phyloP scores from a whole-genome alignment of 2,329 filamentous ascomycete genomes.

The Trichoderma sp. region DNA sequence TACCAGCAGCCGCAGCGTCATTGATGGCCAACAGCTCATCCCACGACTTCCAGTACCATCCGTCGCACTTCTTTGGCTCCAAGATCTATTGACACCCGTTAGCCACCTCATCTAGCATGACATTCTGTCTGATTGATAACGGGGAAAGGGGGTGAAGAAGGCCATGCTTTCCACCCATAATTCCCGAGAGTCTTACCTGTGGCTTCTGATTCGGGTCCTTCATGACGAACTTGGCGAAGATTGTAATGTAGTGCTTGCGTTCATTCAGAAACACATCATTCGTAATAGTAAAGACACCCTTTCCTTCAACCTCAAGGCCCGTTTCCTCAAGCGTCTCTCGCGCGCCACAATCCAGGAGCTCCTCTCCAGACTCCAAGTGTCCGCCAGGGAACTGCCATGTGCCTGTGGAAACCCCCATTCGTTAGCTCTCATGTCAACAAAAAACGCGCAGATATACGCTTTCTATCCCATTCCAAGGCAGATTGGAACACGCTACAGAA shows the following conservation, averaged over 20 bases:
- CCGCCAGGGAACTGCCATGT: conserved; percentile 70
- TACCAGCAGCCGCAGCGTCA: neutral
- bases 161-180: too few relatives aligned
- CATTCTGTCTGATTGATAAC: neutral
- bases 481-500: neutral
- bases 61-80: conserved; percentile 52
- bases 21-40: conserved; percentile 39
- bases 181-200: conserved; percentile 40
- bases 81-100: conserved; percentile 30
- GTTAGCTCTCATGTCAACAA: neutral
- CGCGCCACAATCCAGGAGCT: conserved; percentile 58
- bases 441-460: neutral
- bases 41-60: conserved; percentile 50
- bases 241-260: conserved; percentile 71
- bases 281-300: conserved; percentile 58
- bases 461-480: neutral
- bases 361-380: conserved; percentile 70
- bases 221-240: conserved; percentile 61
- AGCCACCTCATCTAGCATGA: neutral
- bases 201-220: conserved; percentile 49
- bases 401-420: conserved; percentile 37
- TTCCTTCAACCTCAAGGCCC: conserved; percentile 52
- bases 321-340: conserved; percentile 73
- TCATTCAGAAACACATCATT: conserved; percentile 62
- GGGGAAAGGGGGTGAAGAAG: neutral